Conservation (phyloP, 2,329 filamentous ascomycete species). For the Beauveria rudraprayagi region DNA sequence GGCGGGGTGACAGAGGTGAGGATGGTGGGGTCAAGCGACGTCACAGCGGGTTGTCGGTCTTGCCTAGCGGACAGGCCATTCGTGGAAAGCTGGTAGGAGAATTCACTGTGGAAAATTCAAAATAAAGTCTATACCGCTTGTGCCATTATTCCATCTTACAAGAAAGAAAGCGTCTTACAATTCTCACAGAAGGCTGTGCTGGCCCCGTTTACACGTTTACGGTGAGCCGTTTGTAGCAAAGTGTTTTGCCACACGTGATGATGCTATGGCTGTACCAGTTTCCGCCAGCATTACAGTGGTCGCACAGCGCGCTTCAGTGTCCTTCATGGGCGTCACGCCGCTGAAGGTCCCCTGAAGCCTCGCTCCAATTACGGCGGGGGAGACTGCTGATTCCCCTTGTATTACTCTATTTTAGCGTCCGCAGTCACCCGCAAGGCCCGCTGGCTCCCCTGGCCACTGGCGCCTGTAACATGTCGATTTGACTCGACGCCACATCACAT, state of each 20-base stretch:
- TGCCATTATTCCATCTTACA: too few species aligned
- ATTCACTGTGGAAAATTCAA: too few species aligned
- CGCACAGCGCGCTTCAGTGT: background rate
- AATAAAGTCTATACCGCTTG: too few species aligned
- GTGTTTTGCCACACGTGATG: too few species aligned
- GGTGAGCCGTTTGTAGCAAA: too few species aligned
- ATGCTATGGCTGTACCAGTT: too few species aligned
- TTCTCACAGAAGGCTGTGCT: too few species aligned
- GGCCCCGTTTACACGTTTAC: too few species aligned
- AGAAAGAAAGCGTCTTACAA: too few species aligned
- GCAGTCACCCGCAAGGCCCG: background rate
- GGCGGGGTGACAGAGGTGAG: background rate
- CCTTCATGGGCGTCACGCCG: too few species aligned
- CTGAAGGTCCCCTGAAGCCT: background rate
- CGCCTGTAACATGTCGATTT: background rate
- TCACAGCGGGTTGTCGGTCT: background rate
- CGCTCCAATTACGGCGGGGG: background rate
- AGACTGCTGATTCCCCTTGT: background rate
- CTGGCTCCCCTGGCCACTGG: background rate
- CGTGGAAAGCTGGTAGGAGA: too few species aligned
- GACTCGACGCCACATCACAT: slow-evolving; percentile 10
- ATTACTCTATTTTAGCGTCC: background rate
- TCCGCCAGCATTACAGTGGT: background rate
- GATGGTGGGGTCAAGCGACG: slow-evolving; percentile 5
- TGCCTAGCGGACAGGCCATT: background rate